Base-by-base conservation (phyloP, 2,329 filamentous ascomycete species). In the Hypocrella siamensis region DNA sequence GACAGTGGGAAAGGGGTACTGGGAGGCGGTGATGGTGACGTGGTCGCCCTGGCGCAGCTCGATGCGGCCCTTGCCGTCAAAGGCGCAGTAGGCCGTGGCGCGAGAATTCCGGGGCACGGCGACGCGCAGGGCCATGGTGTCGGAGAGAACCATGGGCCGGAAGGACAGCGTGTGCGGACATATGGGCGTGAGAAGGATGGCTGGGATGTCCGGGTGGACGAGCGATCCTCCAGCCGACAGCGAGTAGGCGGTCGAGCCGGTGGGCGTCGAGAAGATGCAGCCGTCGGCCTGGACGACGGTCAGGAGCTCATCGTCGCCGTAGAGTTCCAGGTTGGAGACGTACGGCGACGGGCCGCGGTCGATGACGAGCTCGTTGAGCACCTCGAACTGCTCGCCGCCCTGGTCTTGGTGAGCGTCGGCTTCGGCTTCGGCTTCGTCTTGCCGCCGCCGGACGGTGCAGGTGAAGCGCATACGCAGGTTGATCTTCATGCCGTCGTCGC, bases 401-500 rank as follows among this genome's bases (percentile, higher is more conserved):
- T 90, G 79, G 42, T 78, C 69, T 25, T 74, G 72, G n/a, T 60
- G 52, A 4, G 59, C 55, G 19, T 69, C 73, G 42, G n/a, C n/a
- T n/a, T n/a, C n/a, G n/a, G n/a, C n/a, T n/a, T n/a, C n/a, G n/a
- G n/a, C n/a, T n/a, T n/a, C n/a, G n/a, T n/a, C n/a, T n/a, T n/a
- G n/a, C n/a, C 78, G 68, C 28, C 88, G 79, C 61, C 88, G 94
- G 7, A 98, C 86, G 0, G 90, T 96, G 60, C 88, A 96, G 12
- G 90, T 98, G 55, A 98, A 98, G 39, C 90, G 81, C 90, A 98
- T 98, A 42, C 90, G 84, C 43, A 98, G 65, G 49, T 93, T 96
- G 38, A 96, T 88, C 33, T 88, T 79, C 88, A 98, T 96, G 34
- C 90, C 90, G 2, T 80, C 74, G 35, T 92, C 83, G 38, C 85